Evolutionary conservation across 768 basidiomycete species (phyloP), one percentile per base, ranked within the genome.

Genomic region (Suillus bovinus): DNA sequence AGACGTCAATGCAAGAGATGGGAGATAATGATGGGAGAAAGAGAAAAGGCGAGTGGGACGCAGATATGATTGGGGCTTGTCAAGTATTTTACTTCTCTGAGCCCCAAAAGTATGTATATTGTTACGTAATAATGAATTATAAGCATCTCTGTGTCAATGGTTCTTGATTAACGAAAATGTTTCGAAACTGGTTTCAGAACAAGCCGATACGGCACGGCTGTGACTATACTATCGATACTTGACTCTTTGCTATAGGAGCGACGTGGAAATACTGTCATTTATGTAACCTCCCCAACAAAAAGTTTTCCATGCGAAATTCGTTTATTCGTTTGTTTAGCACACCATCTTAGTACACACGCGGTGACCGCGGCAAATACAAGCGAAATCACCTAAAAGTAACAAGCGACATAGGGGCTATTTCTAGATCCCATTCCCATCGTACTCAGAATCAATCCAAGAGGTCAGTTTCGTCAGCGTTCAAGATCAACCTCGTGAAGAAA

Each of bases 41-140:
- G 59, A 44, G 36, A 27, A 68, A 60, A 63, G 61, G 34, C 13
- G 60, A 36, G 20, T 54, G 56, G 42, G 41, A 33, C 13, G 52
- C 44, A n/a, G 27, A 47, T 62, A 59, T 60, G 63, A 63, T 65
- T 62, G 64, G 63, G 66, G 31, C 20, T 59, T 33, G 13, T 34
- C 57, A 50, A 42, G 14, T 62, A 68, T 71, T 74, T 68, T 70
- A 59, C 61, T 22, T 53, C 59, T 36, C 61, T 42, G 24, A 57
- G 63, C 73, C 73, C 73, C 73, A 73, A 74, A 74, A 73, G 66
- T 66, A 68, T 62, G 34, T 50, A 34, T 34, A 74, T 71, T 71
- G 65, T 74, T 76, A 74, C 72, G 71, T 76, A 74, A 47, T 47
- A 24, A 68, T 9, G 57, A 56, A 53, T 39, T 13, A 33, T 20